phyloP scores from a whole-genome alignment of 306 rosid species.

The Sphenostylis stenocarpa region DNA sequence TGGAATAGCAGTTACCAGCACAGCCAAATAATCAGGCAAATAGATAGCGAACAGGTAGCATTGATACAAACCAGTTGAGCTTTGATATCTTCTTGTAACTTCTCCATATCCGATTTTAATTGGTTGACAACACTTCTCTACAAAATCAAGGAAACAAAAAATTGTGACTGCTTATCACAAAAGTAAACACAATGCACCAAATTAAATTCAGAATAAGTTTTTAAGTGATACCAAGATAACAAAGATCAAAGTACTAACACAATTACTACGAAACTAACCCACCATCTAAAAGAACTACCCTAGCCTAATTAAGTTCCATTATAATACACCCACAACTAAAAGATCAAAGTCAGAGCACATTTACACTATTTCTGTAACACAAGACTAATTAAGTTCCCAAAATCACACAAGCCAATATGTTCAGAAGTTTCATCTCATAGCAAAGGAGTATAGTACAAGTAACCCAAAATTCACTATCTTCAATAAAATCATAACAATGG shows the following conservation, averaged over 20 bases:
- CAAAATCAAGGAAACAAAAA: slow-evolving; percentile 32
- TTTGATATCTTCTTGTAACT: slow-evolving; percentile 72
- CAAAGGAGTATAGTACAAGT: slow-evolving; percentile 6
- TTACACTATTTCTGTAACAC: neutral
- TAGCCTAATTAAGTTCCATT: neutral
- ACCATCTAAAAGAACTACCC: neutral
- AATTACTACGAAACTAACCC: slow-evolving; percentile 12
- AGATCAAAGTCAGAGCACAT: no score
- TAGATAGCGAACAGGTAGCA: slow-evolving; percentile 7
- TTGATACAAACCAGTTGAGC: slow-evolving; percentile 67
- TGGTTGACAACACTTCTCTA: slow-evolving; percentile 84
- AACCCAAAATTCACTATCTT: slow-evolving; percentile 9
- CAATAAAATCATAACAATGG: slow-evolving; percentile 11
- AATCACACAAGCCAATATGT: neutral
- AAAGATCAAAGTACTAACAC: slow-evolving; percentile 18
- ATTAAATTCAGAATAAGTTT: slow-evolving; percentile 6
- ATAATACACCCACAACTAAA: no score
- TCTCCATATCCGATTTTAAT: slow-evolving; percentile 83
- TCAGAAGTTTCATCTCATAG: slow-evolving; percentile 16
- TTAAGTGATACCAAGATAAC: neutral
- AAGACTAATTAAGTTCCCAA: neutral
- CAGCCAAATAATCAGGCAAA: slow-evolving; percentile 4
- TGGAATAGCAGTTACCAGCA: neutral
- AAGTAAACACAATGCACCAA: slow-evolving; percentile 23
- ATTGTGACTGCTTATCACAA: slow-evolving; percentile 14